phyloP scores from a whole-genome alignment of 352 stramenopile species.

The Pythium coloratum region DNA sequence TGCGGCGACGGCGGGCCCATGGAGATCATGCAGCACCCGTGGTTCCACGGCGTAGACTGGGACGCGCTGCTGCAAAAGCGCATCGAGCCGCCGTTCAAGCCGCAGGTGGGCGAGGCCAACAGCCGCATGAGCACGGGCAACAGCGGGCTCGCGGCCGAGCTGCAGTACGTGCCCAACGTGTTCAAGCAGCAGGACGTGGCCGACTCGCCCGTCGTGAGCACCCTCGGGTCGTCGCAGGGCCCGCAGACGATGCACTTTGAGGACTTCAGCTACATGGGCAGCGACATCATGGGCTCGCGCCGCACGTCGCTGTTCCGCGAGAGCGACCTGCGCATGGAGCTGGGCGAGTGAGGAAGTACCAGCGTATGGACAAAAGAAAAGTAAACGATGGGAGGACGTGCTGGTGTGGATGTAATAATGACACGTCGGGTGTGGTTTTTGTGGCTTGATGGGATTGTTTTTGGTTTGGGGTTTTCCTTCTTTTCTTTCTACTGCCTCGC shows the following conservation, averaged over 20 bases:
- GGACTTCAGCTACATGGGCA: conserved; percentile 88
- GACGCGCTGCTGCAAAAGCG: conserved; percentile 62
- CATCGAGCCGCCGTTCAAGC: conserved; percentile 72
- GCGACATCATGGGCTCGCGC: conserved; percentile 82
- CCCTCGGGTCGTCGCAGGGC: conserved; percentile 53
- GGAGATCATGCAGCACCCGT: conserved; percentile 85
- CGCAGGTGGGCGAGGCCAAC: conserved; percentile 35
- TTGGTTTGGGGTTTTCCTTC: not conserved
- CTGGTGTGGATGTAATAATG: conserved; percentile 19
- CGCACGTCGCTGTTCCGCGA: conserved; percentile 81
- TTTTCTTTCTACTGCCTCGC: too few relatives aligned
- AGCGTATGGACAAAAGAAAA: not conserved
- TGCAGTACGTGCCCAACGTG: conserved; percentile 77
- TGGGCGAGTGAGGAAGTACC: conserved; percentile 44
- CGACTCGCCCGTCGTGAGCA: conserved; percentile 70
- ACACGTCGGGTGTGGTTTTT: conserved; percentile 14
- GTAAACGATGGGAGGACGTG: not conserved
- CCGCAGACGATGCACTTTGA: conserved; percentile 83
- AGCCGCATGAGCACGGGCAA: conserved; percentile 37
- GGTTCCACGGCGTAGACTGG: conserved; percentile 81
- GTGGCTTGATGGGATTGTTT: conserved; percentile 7
- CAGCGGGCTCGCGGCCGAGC: conserved; percentile 49
- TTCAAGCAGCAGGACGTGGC: conserved; percentile 86
- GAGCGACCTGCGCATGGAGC: conserved; percentile 85
- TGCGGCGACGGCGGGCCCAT: conserved; percentile 57